Conservation (phyloP, 2,329 filamentous ascomycete genomes). For the Davidsoniella eucalypti region DNA sequence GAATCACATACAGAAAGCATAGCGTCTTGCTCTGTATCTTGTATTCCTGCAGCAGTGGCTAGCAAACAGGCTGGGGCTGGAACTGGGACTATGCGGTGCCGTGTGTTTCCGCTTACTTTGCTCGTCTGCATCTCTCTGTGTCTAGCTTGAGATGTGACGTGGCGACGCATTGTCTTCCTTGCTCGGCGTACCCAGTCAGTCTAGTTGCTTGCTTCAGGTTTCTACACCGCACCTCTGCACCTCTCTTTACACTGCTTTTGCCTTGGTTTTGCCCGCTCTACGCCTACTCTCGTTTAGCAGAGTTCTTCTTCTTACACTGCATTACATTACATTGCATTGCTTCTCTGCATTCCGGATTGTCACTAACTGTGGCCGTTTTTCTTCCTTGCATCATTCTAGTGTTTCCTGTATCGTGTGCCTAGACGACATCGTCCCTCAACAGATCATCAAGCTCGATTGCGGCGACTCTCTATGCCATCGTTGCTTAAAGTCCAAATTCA, state of each 20-base stretch:
- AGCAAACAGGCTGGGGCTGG: too few relatives aligned
- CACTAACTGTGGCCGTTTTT: background rate
- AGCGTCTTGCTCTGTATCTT: too few relatives aligned
- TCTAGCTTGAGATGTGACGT: constrained; percentile 7
- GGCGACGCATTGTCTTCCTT: constrained; percentile 10
- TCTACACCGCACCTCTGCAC: background rate
- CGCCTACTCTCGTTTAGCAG: background rate
- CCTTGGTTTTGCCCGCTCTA: background rate
- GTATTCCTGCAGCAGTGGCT: too few relatives aligned
- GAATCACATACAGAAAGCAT: too few relatives aligned
- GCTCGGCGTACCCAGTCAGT: background rate
- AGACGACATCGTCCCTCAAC: constrained; percentile 46
- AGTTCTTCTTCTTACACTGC: background rate
- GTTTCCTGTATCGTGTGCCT: constrained; percentile 59
- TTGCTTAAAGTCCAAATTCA: constrained; percentile 61
- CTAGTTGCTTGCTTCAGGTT: constrained; percentile 3
- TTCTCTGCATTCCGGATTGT: background rate
- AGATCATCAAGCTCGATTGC: constrained; percentile 57
- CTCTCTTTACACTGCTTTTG: background rate
- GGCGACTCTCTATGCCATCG: constrained; percentile 66
- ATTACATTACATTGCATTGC: background rate
- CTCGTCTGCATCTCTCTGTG: background rate
- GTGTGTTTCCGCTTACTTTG: constrained; percentile 4
- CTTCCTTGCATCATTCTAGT: constrained; percentile 23
- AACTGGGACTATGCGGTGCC: background rate